Evolutionary conservation across 441 rosid genomes (phyloP).

Genomic region (Populus trichocarpa): DNA sequence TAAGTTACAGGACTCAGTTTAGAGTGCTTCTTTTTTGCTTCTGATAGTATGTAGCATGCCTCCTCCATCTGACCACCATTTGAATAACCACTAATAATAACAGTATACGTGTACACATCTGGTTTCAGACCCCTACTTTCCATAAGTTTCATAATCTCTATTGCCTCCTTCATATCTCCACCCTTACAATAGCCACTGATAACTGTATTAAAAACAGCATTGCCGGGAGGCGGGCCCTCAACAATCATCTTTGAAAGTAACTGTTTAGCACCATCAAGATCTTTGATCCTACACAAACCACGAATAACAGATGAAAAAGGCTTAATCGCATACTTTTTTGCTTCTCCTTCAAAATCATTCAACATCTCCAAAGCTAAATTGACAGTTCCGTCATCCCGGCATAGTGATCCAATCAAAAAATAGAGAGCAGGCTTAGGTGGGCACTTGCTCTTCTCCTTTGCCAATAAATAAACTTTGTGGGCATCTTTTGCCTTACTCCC

Average conservation of each 20-base stretch:
- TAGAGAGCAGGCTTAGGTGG: conserved; percentile 45
- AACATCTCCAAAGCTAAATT: conserved; percentile 54
- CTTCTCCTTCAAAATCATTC: conserved; percentile 44
- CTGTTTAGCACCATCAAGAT: conserved; percentile 51
- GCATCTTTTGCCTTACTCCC: conserved; percentile 58
- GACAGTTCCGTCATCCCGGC: conserved; percentile 53
- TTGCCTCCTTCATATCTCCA: conserved; percentile 55
- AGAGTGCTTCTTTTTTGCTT: conserved; percentile 71
- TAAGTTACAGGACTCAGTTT: conserved; percentile 66
- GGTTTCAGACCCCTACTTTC: conserved; percentile 72
- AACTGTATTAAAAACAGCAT: conserved; percentile 63
- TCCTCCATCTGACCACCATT: conserved; percentile 71
- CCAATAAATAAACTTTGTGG: conserved; percentile 44
- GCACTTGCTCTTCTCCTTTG: conserved; percentile 42
- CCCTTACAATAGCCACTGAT: conserved; percentile 52
- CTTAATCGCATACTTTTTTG: conserved; percentile 53
- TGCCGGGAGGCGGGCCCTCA: conserved; percentile 79
- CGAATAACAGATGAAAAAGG: conserved; percentile 63
- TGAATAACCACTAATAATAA: conserved; percentile 69
- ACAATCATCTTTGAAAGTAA: conserved; percentile 66
- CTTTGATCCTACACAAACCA: conserved; percentile 63
- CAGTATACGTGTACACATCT: conserved; percentile 72
- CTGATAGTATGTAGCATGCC: conserved; percentile 51
- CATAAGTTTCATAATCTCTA: conserved; percentile 62
- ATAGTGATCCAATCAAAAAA: conserved; percentile 49